A percentile compares a stretch with the other conserved stretches of the same genome.
phyloP scores from a whole-genome alignment of 345 rosid genomes.

The Pistacia vera region DNA sequence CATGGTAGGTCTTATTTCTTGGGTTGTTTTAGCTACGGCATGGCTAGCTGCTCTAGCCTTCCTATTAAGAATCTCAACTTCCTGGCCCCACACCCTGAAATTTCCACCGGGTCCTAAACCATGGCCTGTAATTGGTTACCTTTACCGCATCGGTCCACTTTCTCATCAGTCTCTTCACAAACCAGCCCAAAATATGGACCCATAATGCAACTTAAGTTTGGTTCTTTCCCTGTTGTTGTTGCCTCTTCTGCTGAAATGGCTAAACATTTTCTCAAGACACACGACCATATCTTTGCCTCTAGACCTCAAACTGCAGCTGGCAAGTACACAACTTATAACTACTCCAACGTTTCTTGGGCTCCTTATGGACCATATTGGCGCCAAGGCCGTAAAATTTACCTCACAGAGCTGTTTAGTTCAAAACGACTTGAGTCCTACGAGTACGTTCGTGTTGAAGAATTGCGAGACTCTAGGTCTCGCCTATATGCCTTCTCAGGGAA shows the following conservation, averaged over 20 bases:
- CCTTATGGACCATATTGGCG: slow-evolving; percentile 42
- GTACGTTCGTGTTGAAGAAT: slow-evolving; percentile 32
- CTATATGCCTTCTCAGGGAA: slow-evolving; percentile 10
- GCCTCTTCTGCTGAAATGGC: slow-evolving; percentile 33
- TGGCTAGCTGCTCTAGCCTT: slow-evolving; percentile 15
- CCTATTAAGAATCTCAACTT: not conserved
- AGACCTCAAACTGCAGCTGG: slow-evolving; percentile 35
- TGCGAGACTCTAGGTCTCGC: slow-evolving; percentile 3
- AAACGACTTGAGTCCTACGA: slow-evolving; percentile 30
- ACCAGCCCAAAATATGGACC: slow-evolving; percentile 32
- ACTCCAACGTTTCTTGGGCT: slow-evolving; percentile 27
- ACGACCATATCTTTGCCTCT: slow-evolving; percentile 29
- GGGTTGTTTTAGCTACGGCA: not conserved
- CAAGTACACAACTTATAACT: slow-evolving; percentile 34
- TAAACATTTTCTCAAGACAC: slow-evolving; percentile 23
- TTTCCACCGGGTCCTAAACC: slow-evolving; percentile 38
- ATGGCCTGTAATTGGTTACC: slow-evolving; percentile 43
- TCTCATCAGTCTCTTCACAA: slow-evolving; percentile 37
- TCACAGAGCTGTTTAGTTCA: slow-evolving; percentile 26
- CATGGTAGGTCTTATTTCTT: not conserved
- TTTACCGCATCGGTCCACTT: slow-evolving; percentile 34
- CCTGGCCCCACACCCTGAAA: not conserved
- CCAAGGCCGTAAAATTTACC: slow-evolving; percentile 32
- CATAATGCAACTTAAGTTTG: slow-evolving; percentile 35
- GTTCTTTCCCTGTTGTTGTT: slow-evolving; percentile 31